Evolutionary conservation across 2,329 filamentous ascomycete species (phyloP).

Genomic region (Pestalotiopsis sp.): DNA sequence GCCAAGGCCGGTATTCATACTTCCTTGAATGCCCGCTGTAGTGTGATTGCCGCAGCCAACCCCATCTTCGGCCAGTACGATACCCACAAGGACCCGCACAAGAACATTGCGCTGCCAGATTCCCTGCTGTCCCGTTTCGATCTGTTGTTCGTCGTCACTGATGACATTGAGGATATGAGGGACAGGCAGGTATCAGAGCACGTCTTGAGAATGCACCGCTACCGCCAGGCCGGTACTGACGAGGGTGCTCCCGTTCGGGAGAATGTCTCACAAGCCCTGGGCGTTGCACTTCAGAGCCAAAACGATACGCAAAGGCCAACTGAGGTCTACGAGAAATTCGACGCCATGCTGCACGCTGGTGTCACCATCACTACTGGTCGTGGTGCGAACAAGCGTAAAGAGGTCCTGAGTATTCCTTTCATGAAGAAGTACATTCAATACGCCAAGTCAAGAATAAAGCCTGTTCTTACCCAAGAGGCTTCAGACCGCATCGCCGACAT

Average conservation of each 20-base stretch:
- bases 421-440: slow-evolving; percentile 99
- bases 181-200: slow-evolving; percentile 94
- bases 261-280: slow-evolving; percentile 77
- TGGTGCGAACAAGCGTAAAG: slow-evolving; percentile 72
- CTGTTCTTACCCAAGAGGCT: slow-evolving; percentile 84
- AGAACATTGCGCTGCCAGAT: slow-evolving; percentile 96
- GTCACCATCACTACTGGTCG: slow-evolving; percentile 76
- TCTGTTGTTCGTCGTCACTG: slow-evolving; percentile 94
- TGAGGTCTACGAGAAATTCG: slow-evolving; percentile 94
- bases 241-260: slow-evolving; percentile 95
- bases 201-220: slow-evolving; percentile 94
- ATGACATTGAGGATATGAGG: slow-evolving; percentile 93
- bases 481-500: slow-evolving; percentile 88
- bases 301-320: slow-evolving; percentile 72
- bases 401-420: slow-evolving; percentile 94
- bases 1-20: slow-evolving; percentile 98
- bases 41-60: slow-evolving; percentile 93
- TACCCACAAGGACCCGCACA: slow-evolving; percentile 96
- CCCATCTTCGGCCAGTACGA: slow-evolving; percentile 99
- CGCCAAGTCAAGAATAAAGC: slow-evolving; percentile 88
- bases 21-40: slow-evolving; percentile 93
- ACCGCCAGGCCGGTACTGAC: slow-evolving; percentile 87
- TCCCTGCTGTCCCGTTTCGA: slow-evolving; percentile 98
- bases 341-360: slow-evolving; percentile 91
- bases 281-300: slow-evolving; percentile 81